Evolutionary conservation across 73 alveolate species (phyloP), one percentile per base, ranked within the genome.

Genomic region (Blepharisma japonicum): DNA sequence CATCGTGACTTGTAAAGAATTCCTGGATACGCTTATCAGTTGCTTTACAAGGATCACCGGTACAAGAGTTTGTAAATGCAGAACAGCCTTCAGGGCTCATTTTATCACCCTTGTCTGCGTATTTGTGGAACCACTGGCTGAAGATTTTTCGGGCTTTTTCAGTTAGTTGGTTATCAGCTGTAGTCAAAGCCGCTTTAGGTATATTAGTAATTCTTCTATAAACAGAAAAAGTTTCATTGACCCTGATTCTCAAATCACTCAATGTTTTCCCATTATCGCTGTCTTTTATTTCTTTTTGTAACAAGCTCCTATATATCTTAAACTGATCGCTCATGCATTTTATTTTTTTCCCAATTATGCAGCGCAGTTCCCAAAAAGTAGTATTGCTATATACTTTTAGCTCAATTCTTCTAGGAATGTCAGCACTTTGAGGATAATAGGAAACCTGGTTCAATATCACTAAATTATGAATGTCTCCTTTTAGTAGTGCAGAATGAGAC

Each of bases 301-400:
- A 81, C 7, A 87, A 55, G 71, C 48, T 71, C 45, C 93, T 74
- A 68, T 68, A 72, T 14, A 91, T 47, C 45, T 89, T 88, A 32
- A 91, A 77, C 6, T 85, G 86, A 42, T 87, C 95, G 50, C 87
- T 77, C 55, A 79, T 81, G 20, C 71, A 77, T 61, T 80, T 79
- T 14, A 84, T 68, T 45, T n/a, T 61, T 77, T 86, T 81, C 20
- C 90, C 92, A 6, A 94, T 77, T 23, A 82, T 78, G 25, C 56
- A 68, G 68, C 92, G 91, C 27, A 92, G 81, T 49, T 94, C 99
- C 86, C 92, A 90, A 8, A 94, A 81, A 4, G 99, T 90, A n/a
- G 84, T 77, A 66, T 90, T 91, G 48, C 87, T 76, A 61, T 86
- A 74, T 20, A 87, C 87, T 3, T 81, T 68, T 6, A 94, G 38